Percentiles rank a stretch among this genome's conserved stretches.
phyloP scores from a whole-genome alignment of 306 rosid species.

The Canavalia ensiformis region DNA sequence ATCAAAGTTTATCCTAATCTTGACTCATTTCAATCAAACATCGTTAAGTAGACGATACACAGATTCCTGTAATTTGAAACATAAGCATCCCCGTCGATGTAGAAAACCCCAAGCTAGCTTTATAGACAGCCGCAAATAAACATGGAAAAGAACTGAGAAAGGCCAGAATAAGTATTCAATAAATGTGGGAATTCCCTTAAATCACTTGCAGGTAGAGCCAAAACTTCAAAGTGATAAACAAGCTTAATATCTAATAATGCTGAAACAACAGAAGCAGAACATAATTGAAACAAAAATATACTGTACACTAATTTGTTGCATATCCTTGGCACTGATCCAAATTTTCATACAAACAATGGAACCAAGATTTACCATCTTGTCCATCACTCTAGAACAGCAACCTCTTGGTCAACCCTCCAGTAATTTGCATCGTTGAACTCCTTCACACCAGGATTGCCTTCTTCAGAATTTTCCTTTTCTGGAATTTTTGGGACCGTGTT shows the following conservation, averaged over 20 bases:
- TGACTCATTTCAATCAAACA: too few relatives aligned
- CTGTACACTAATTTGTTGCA: constrained; percentile 78
- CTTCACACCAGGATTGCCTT: constrained; percentile 75
- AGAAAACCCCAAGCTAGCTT: neutral
- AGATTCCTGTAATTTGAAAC: too few relatives aligned
- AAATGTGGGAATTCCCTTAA: constrained; percentile 55
- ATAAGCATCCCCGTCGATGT: neutral
- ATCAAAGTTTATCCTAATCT: too few relatives aligned
- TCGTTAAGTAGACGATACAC: too few relatives aligned
- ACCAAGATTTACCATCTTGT: constrained; percentile 41
- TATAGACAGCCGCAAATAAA: neutral
- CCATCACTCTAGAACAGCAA: constrained; percentile 80
- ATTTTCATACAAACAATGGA: constrained; percentile 51
- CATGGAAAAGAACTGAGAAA: neutral
- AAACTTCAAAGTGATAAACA: constrained; percentile 70
- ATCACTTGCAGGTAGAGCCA: constrained; percentile 62
- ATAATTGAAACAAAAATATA: constrained; percentile 70
- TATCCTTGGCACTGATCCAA: constrained; percentile 47
- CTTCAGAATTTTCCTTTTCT: constrained; percentile 79
- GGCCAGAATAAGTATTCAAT: constrained; percentile 45
- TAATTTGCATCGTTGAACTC: constrained; percentile 96
- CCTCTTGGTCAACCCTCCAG: constrained; percentile 98
- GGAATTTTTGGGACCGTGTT: constrained; percentile 62
- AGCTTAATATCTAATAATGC: constrained; percentile 62
- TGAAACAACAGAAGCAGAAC: constrained; percentile 61